phyloP scores from a whole-genome alignment of 164 flowering plant species.

The Umbellularia californica region DNA sequence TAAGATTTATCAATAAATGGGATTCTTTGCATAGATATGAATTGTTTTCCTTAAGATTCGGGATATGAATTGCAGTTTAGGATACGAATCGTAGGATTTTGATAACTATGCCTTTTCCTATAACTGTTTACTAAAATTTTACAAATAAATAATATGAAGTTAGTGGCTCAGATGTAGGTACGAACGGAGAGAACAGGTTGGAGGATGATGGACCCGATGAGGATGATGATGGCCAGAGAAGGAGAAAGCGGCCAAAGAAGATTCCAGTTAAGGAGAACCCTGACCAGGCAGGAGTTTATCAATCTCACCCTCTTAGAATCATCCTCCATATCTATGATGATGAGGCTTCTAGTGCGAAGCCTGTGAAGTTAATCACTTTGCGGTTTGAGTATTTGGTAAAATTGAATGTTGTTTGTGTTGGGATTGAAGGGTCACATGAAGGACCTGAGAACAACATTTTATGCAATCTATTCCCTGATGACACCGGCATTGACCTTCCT shows the following conservation, averaged over 20 bases:
- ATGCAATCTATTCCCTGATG: constrained; percentile 93
- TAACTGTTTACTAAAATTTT: background rate
- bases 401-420: constrained; percentile 85
- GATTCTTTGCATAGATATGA: too few relatives aligned
- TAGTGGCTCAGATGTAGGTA: constrained; percentile 36
- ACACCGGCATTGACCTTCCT: constrained; percentile 88
- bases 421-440: constrained; percentile 70
- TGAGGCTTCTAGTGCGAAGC: constrained; percentile 44
- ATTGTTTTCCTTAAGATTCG: too few relatives aligned
- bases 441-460: constrained; percentile 57
- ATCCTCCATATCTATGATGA: constrained; percentile 75
- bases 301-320: constrained; percentile 77
- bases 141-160: constrained; percentile 1
- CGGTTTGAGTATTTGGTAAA: constrained; percentile 81
- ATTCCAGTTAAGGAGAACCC: constrained; percentile 50
- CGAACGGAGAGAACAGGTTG: constrained; percentile 45
- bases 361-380: constrained; percentile 57
- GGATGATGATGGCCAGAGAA: constrained; percentile 95
- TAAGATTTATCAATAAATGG: too few relatives aligned
- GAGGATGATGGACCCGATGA: constrained; percentile 86
- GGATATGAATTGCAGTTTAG: too few relatives aligned
- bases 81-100: too few relatives aligned
- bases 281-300: constrained; percentile 63
- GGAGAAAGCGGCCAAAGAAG: constrained; percentile 88
- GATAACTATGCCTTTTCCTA: background rate